Conservation (phyloP, 2,329 filamentous ascomycete species). For the Chaetomiaceae sp. region DNA sequence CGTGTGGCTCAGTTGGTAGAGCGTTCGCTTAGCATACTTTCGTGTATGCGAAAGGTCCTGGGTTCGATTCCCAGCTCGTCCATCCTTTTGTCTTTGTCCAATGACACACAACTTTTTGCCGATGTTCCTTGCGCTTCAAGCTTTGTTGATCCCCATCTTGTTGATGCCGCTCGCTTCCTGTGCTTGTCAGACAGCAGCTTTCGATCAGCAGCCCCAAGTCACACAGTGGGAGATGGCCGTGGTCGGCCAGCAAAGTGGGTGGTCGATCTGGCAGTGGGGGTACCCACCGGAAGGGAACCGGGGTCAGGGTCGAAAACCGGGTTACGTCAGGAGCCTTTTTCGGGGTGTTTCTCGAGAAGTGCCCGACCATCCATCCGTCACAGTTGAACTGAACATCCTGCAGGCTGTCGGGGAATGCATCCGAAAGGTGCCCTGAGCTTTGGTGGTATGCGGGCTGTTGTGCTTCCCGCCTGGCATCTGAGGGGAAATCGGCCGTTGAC, state of each 20-base stretch:
- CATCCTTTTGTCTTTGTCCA: constrained; percentile 3
- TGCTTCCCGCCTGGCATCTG: background rate
- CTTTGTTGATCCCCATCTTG: no score
- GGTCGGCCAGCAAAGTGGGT: no score
- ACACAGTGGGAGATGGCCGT: no score
- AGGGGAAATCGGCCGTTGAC: background rate
- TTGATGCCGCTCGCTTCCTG: no score
- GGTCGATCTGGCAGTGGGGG: constrained; percentile 5
- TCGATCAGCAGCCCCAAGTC: background rate
- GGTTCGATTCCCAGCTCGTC: constrained; percentile 27
- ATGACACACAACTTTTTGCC: background rate
- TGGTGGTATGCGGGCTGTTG: background rate
- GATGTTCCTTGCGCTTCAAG: no score
- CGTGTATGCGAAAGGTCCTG: constrained; percentile 23
- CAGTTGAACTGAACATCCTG: no score
- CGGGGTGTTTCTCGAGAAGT: background rate
- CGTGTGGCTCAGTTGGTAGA: constrained; percentile 26
- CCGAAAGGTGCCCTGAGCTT: background rate
- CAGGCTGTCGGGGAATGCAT: background rate
- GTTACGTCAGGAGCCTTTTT: constrained; percentile 9
- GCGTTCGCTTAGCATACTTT: constrained; percentile 21
- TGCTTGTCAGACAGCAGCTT: no score
- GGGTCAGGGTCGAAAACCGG: no score
- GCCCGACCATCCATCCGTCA: background rate
- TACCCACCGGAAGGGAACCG: background rate